Evolutionary conservation across 164 flowering plant genomes (phyloP).

Genomic region (Stephania cephalantha): DNA sequence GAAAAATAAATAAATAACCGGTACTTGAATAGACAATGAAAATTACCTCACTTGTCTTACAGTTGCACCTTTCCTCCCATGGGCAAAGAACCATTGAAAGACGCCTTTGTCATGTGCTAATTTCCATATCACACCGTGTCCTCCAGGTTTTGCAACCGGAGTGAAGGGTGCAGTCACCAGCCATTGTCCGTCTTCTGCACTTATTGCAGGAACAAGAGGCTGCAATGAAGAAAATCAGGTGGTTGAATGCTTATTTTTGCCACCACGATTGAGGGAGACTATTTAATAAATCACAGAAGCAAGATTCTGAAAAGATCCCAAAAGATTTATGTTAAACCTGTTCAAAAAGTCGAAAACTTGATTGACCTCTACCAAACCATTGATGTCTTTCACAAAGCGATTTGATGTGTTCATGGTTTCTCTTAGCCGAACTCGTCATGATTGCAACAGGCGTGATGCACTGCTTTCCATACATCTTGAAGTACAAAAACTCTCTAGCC

Average conservation of each 20-base stretch:
- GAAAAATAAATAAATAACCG: not conserved
- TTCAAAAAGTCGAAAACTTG: slow-evolving; percentile 79
- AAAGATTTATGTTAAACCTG: slow-evolving; percentile 52
- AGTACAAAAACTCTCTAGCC: slow-evolving; percentile 92
- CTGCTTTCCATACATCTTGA: slow-evolving; percentile 79
- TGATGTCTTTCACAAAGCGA: slow-evolving; percentile 61
- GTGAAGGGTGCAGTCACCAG: slow-evolving; percentile 48
- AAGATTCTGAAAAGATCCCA: not conserved
- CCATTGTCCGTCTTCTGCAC: slow-evolving; percentile 90
- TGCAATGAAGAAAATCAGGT: slow-evolving; percentile 31
- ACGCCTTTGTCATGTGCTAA: slow-evolving; percentile 85
- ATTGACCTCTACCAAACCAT: slow-evolving; percentile 96
- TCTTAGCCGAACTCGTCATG: slow-evolving; percentile 96
- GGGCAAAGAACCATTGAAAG: slow-evolving; percentile 70
- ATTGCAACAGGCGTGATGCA: slow-evolving; percentile 96
- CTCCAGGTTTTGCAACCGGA: slow-evolving; percentile 94
- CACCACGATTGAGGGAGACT: not conserved
- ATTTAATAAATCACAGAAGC: not conserved
- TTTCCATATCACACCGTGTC: slow-evolving; percentile 99
- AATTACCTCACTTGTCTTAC: slow-evolving; percentile 90
- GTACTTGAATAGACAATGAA: not conserved
- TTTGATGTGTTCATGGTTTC: slow-evolving; percentile 68
- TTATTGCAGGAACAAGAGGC: slow-evolving; percentile 93
- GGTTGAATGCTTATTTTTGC: slow-evolving; percentile 8
- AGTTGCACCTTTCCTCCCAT: slow-evolving; percentile 87